A percentile compares a stretch with the other conserved stretches of the same genome.
These are phyloP conservation scores for Geoglossum glabrum DNA, from an alignment of 495 filamentous ascomycete genomes.

Conservation along the genomic window DNA sequence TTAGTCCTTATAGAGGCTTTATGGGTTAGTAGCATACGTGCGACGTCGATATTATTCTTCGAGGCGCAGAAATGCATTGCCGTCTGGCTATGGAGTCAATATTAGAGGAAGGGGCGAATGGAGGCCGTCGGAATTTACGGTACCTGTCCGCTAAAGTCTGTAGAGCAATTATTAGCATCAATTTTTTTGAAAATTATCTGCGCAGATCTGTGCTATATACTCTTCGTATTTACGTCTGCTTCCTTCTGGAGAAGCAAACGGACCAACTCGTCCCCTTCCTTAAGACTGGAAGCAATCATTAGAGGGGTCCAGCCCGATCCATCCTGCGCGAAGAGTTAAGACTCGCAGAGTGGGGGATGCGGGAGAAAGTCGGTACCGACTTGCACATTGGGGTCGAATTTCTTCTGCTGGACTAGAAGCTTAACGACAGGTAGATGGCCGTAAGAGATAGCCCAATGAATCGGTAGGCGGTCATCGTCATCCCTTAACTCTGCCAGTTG, in stretches of 20 bases:
- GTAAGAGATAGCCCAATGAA: constrained; percentile 88
- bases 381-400: constrained; percentile 76
- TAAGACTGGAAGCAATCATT: constrained; percentile 77
- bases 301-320: constrained; percentile 83
- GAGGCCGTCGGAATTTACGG: neutral
- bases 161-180: neutral
- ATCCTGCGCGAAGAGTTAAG: constrained; percentile 31
- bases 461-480: constrained; percentile 72
- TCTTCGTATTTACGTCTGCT: constrained; percentile 68
- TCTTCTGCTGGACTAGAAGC: constrained; percentile 42
- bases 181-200: neutral
- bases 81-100: constrained; percentile 28
- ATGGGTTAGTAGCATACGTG: constrained; percentile 51
- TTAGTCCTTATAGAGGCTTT: constrained; percentile 64
- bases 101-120: neutral
- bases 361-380: constrained; percentile 21
- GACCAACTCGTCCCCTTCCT: constrained; percentile 44
- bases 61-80: constrained; percentile 83
- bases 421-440: constrained; percentile 59
- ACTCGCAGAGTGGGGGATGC: neutral
- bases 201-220: constrained; percentile 22
- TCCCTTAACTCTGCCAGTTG: constrained; percentile 57
- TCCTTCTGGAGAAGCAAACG: constrained; percentile 60
- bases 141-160: constrained; percentile 38
- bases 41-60: constrained; percentile 65